Evolutionary conservation across 345 rosid species (phyloP), one percentile per base, ranked within the genome.

Genomic region (Excoecaria cochinchinensis): DNA sequence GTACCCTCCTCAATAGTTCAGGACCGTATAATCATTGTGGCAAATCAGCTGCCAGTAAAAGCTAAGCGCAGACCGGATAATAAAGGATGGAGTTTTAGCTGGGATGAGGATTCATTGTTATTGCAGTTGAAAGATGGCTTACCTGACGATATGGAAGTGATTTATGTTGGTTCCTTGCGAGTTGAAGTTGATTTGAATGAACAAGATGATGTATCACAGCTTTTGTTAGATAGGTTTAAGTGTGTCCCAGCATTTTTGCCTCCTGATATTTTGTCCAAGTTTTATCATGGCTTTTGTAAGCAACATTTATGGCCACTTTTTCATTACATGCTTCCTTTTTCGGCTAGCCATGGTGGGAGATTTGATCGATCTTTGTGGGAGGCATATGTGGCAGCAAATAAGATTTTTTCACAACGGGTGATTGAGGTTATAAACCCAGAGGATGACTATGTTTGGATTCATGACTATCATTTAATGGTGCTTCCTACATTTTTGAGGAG

Each of bases 231-330:
- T 76, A 89, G 79, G 75, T 89, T 90, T 76, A 90, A 90, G 80
- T 90, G 91, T 63, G 92, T 90, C 14, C 90, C 92, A 0, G 95
- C 95, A 19, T 90, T 90, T 81, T 68, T 90, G 77, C 95, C 95
- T 0, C 81, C 88, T 0, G 90, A 85, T 22, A 89, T 90, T 76
- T 82, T 87, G 76, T 51, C 87, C 4, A 90, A 85, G 84, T 89
- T 83, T 75, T 90, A 90, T 79, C 92, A 90, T 38, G 92, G 95
- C 39, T 90, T 90, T 22, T 90, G 95, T 58, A 90, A 90, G 80
- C 95, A 89, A 76, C 92, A 90, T 79, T 84, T 90, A 76, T 90
- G 95, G 95, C 95, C 92, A 0, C 91, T 90, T 67, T 90, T 89
- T 65, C 95, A 90, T 72, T 90, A 90, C 53, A 90, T 89, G 95